These are phyloP conservation scores for Myriosclerotinia curreyana DNA, from an alignment of 2,329 filamentous ascomycete genomes.

Conservation along the genomic window DNA sequence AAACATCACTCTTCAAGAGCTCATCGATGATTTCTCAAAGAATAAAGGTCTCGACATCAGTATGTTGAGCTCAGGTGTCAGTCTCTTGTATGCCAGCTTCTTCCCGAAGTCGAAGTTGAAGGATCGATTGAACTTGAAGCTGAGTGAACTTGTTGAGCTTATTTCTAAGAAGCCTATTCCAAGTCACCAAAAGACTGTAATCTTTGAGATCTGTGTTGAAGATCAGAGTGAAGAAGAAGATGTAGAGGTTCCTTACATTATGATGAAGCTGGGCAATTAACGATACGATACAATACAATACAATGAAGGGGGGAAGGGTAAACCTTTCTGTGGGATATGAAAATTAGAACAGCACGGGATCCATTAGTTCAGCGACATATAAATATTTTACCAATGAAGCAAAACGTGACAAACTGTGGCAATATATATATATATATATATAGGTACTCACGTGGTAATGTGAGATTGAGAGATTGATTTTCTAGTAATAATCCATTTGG, in stretches of 20 bases:
- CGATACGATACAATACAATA: too few relatives aligned
- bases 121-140: slow-evolving; percentile 77
- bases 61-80: slow-evolving; percentile 98
- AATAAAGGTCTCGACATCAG: slow-evolving; percentile 72
- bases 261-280: slow-evolving; percentile 59
- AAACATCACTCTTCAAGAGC: slow-evolving; percentile 79
- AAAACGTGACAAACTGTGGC: too few relatives aligned
- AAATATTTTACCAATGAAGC: neutral
- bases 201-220: slow-evolving; percentile 93
- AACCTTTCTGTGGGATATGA: neutral
- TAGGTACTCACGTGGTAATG: too few relatives aligned
- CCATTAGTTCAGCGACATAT: slow-evolving; percentile 8
- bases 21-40: slow-evolving; percentile 76
- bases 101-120: slow-evolving; percentile 74
- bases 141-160: slow-evolving; percentile 82
- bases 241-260: slow-evolving; percentile 95
- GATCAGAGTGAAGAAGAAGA: slow-evolving; percentile 87
- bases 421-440: too few relatives aligned
- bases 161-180: slow-evolving; percentile 93
- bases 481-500: too few relatives aligned
- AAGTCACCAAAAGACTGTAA: slow-evolving; percentile 88
- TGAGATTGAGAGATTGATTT: too few relatives aligned
- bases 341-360: slow-evolving; percentile 12
- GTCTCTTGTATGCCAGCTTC: slow-evolving; percentile 90
- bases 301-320: neutral